Conservation (phyloP, 345 rosid species). For the Durio zibethinus region DNA sequence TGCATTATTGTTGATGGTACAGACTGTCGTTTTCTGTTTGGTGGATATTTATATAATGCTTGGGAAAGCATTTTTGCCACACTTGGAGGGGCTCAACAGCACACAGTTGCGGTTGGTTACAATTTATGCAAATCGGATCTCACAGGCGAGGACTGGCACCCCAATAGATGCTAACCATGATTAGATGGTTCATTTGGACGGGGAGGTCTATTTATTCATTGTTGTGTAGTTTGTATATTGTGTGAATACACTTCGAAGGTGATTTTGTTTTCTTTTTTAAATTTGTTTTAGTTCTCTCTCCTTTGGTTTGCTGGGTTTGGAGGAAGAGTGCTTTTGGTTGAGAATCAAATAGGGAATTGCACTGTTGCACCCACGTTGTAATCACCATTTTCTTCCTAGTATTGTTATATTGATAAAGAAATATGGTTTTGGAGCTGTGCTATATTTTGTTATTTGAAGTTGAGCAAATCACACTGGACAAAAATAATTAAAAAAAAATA, state of each 20-base stretch:
- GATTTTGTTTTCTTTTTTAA: not conserved
- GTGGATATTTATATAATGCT: slow-evolving; percentile 98
- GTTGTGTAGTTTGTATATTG: slow-evolving; percentile 50
- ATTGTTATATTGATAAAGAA: slow-evolving; percentile 13
- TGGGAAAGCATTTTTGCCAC: slow-evolving; percentile 89
- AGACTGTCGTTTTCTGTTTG: slow-evolving; percentile 98
- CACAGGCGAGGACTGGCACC: slow-evolving; percentile 87
- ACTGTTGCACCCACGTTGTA: slow-evolving; percentile 32
- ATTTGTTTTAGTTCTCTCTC: not conserved
- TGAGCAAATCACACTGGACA: too few relatives aligned
- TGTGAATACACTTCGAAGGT: slow-evolving; percentile 41
- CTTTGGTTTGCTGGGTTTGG: slow-evolving; percentile 14
- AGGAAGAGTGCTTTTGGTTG: slow-evolving; percentile 25
- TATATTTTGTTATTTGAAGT: too few relatives aligned
- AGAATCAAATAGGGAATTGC: slow-evolving; percentile 17
- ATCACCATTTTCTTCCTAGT: slow-evolving; percentile 20
- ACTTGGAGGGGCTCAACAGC: slow-evolving; percentile 88
- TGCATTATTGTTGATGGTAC: slow-evolving; percentile 24
- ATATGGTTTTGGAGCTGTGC: slow-evolving; percentile 24
- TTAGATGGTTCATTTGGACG: slow-evolving; percentile 15
- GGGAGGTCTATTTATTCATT: slow-evolving; percentile 26
- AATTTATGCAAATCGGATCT: slow-evolving; percentile 91
- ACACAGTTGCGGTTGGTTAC: slow-evolving; percentile 91
- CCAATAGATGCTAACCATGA: slow-evolving; percentile 52
- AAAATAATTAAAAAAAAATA: too few relatives aligned